Evolutionary conservation across 495 filamentous ascomycete species (phyloP).

Genomic region (Penicillium argentinense): DNA sequence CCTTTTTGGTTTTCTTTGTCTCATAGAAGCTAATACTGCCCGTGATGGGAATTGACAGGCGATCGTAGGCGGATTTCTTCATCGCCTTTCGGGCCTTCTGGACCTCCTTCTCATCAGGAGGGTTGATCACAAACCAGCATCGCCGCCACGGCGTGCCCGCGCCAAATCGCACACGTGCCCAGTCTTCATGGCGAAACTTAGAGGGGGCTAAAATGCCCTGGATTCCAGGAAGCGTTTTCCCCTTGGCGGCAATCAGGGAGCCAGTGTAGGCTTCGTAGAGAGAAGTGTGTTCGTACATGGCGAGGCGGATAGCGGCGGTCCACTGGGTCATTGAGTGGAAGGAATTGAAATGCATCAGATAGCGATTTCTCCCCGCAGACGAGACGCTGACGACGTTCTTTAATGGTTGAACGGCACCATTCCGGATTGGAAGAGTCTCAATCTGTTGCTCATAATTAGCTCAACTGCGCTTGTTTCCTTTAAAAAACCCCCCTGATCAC

Average conservation of each 20-base stretch:
- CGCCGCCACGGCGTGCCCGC: constrained; percentile 95
- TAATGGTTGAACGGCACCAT: constrained; percentile 69
- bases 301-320: constrained; percentile 90
- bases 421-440: constrained; percentile 81
- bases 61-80: constrained; percentile 88
- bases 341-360: constrained; percentile 93
- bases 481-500: no score
- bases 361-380: constrained; percentile 92
- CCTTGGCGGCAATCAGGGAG: constrained; percentile 92
- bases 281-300: constrained; percentile 92
- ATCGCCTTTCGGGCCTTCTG: constrained; percentile 77
- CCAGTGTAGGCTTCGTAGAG: constrained; percentile 97
- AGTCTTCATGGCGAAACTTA: constrained; percentile 78
- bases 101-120: constrained; percentile 88
- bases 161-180: constrained; percentile 93
- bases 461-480: no score
- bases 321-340: constrained; percentile 91
- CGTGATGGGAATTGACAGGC: constrained; percentile 62
- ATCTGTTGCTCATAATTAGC: constrained; percentile 55
- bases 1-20: constrained; percentile 90
- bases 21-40: constrained; percentile 96
- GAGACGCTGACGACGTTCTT: constrained; percentile 95
- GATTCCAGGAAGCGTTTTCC: constrained; percentile 83
- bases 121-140: constrained; percentile 92
- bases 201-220: constrained; percentile 78